Evolutionary conservation across 2,329 filamentous ascomycete species (phyloP).

Genomic region (Aspergillus puulaauensis): DNA sequence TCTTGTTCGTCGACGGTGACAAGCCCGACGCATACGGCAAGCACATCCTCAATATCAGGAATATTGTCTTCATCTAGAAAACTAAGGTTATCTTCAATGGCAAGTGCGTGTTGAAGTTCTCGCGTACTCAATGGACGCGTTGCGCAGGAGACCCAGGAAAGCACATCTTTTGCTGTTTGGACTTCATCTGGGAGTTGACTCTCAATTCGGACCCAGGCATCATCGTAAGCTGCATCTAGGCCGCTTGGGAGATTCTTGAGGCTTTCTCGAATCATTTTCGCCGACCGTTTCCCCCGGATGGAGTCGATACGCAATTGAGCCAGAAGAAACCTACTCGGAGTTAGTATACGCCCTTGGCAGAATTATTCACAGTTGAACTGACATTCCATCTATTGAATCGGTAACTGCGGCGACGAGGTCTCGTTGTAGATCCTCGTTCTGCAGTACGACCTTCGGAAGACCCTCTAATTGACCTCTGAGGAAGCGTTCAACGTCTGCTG

Average conservation of each 20-base stretch:
- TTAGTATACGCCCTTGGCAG: not conserved
- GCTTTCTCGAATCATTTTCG: slow-evolving; percentile 32
- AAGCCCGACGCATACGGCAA: slow-evolving; percentile 33
- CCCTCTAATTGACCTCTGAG: slow-evolving; percentile 23
- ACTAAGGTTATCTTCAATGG: slow-evolving; percentile 27
- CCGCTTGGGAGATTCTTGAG: slow-evolving; percentile 33
- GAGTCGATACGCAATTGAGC: slow-evolving; percentile 24
- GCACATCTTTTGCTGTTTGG: slow-evolving; percentile 39
- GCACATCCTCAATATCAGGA: slow-evolving; percentile 23
- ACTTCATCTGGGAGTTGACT: slow-evolving; percentile 31
- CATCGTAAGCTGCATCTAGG: slow-evolving; percentile 37
- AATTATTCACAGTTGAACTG: slow-evolving; percentile 14
- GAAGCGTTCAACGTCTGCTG: slow-evolving; percentile 34
- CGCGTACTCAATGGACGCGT: slow-evolving; percentile 30
- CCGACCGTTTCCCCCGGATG: slow-evolving; percentile 13
- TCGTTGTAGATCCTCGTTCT: slow-evolving; percentile 17
- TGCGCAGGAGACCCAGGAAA: slow-evolving; percentile 45
- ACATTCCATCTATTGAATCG: slow-evolving; percentile 34
- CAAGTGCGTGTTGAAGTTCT: slow-evolving; percentile 48
- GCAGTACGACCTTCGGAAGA: slow-evolving; percentile 16
- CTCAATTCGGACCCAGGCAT: slow-evolving; percentile 46
- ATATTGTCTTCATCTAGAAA: slow-evolving; percentile 39
- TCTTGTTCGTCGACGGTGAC: slow-evolving; percentile 32
- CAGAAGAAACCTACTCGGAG: slow-evolving; percentile 26
- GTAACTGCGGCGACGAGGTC: slow-evolving; percentile 24